Base-by-base conservation (phyloP, 345 rosid species). In the Dipteronia dyeriana region DNA sequence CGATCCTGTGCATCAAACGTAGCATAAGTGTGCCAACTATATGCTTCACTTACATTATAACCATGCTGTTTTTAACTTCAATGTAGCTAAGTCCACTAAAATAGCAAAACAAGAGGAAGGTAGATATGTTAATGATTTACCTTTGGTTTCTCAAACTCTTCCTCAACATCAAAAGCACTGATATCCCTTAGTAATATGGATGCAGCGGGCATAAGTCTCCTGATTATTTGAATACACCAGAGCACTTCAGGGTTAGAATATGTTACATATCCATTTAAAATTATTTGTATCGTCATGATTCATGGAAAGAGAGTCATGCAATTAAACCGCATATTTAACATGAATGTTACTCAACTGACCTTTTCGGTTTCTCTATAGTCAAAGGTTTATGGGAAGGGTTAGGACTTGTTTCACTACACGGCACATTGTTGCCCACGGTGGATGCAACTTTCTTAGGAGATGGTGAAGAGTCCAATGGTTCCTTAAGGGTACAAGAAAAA, bases 181-280 rank as follows among this genome's bases (percentile, higher is more conserved):
- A 94, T 80, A 72, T 95, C 91, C 85, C 89, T 88, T 20, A 93
- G 79, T 77, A 96, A 75, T 45, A 87, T 79, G 10, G 97, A 87
- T 64, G 95, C 85, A 47, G 91, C 92, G 73, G 97, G 99, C 85
- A 86, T 65, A 70, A 93, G 90, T 81, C 94, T 91, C 95, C 97
- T 95, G 86, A 29, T 66, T 29, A 14, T 77, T 66, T n/a, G 23
- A 41, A 68, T 49, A 38, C 1, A 20, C 26, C 12, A 56, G 45
- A 0, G 9, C 19, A 20, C 47, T 72, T 63, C 22, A 67, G 38
- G 22, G 19, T 5, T n/a, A 38, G 16, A 49, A 12, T n/a, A 14
- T 51, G 51, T 47, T 31, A 47, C 5, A 31, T 47, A 26, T 41
- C 10, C 45, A 41, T 22, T 17, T 51, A 63, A 49, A 41, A 75